These are phyloP conservation scores for Rostrohypoxylon terebratum DNA, from an alignment of 495 filamentous ascomycete genomes.

Conservation along the genomic window DNA sequence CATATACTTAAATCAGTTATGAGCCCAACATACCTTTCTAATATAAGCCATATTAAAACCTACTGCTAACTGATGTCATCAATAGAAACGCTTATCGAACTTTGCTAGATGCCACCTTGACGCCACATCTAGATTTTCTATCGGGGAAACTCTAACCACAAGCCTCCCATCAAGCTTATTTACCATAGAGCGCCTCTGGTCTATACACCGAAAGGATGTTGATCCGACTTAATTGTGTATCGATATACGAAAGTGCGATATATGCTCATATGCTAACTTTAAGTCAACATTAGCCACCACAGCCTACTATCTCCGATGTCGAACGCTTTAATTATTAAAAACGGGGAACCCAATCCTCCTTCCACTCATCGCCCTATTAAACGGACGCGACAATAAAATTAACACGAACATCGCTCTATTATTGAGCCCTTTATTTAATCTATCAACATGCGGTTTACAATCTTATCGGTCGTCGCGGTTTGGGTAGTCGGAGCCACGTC, in stretches of 20 bases:
- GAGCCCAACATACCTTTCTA: not conserved
- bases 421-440: not conserved
- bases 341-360: not conserved
- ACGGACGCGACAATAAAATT: not conserved
- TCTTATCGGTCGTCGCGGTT: not conserved
- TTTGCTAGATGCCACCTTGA: not conserved
- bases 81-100: not conserved
- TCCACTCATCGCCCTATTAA: not conserved
- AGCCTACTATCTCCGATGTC: too few species aligned
- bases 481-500: not conserved
- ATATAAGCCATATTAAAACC: not conserved
- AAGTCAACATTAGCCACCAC: too few species aligned
- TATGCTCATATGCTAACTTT: too few species aligned
- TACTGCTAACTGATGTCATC: not conserved
- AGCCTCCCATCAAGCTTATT: not conserved
- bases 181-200: not conserved
- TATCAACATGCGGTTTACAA: slow-evolving; percentile 26
- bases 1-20: slow-evolving; percentile 6
- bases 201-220: not conserved
- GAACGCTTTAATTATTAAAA: too few species aligned
- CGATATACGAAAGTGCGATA: too few species aligned
- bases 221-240: too few species aligned
- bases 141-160: not conserved
- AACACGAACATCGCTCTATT: not conserved
- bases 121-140: not conserved